Evolutionary conservation across 176 grass and related monocot species (phyloP).

Genomic region (Eragrostis nindensis): DNA sequence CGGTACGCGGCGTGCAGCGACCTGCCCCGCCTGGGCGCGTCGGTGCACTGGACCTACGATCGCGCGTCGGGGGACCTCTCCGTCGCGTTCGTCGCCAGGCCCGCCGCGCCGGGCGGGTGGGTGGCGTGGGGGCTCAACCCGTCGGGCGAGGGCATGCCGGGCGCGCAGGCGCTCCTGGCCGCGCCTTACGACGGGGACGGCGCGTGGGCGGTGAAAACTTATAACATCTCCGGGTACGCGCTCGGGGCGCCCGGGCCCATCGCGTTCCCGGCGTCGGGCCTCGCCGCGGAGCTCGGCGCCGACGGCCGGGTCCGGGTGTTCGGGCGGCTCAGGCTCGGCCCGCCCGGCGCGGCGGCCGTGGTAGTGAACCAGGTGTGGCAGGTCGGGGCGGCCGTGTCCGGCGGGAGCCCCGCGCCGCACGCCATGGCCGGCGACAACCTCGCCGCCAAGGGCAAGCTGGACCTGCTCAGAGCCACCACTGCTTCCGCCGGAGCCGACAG

Average conservation of each 20-base stretch:
- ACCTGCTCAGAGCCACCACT: slow-evolving; percentile 37
- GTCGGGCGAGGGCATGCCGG: slow-evolving; percentile 43
- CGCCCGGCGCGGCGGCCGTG: neutral
- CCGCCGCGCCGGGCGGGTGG: slow-evolving; percentile 57
- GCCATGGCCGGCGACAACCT: slow-evolving; percentile 52
- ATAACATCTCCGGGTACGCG: slow-evolving; percentile 55
- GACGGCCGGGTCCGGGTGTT: slow-evolving; percentile 45
- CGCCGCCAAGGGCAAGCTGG: slow-evolving; percentile 47
- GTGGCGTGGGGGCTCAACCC: slow-evolving; percentile 83
- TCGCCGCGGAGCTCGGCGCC: slow-evolving; percentile 45
- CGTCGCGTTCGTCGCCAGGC: slow-evolving; percentile 63
- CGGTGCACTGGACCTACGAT: slow-evolving; percentile 74
- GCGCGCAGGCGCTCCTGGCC: slow-evolving; percentile 64
- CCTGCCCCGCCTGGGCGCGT: slow-evolving; percentile 56
- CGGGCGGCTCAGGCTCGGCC: slow-evolving; percentile 28
- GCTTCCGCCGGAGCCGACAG: neutral
- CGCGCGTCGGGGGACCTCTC: slow-evolving; percentile 39
- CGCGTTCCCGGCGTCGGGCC: slow-evolving; percentile 43
- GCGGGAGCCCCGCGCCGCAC: slow-evolving; percentile 44
- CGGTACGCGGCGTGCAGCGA: slow-evolving; percentile 60
- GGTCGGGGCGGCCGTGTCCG: slow-evolving; percentile 46
- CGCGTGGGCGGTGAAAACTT: slow-evolving; percentile 52
- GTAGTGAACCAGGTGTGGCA: slow-evolving; percentile 65
- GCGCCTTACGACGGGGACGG: neutral
- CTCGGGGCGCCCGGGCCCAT: slow-evolving; percentile 41